phyloP scores from a whole-genome alignment of 306 rosid genomes.

The Trifolium pratense region DNA sequence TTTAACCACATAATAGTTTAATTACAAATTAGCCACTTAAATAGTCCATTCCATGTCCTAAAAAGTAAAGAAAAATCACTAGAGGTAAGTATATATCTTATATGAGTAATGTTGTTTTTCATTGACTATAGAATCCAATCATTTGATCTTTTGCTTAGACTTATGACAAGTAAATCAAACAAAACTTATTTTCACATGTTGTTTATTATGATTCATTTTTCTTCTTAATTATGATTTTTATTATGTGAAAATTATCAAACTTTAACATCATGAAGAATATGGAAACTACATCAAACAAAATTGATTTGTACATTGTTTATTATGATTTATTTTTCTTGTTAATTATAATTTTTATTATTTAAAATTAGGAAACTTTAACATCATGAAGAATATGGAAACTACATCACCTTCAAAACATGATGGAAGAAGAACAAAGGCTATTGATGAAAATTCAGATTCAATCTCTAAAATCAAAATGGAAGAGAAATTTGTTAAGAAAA shows the following conservation, averaged over 20 bases:
- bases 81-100: neutral
- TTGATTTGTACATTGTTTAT: neutral
- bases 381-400: constrained; percentile 19
- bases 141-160: neutral
- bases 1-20: neutral
- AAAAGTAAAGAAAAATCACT: neutral
- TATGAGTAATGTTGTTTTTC: neutral
- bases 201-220: too few relatives aligned
- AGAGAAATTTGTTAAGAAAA: constrained; percentile 6
- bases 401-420: neutral
- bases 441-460: constrained; percentile 22
- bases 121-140: neutral
- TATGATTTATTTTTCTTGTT: neutral
- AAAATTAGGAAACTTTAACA: neutral
- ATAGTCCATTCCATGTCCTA: neutral
- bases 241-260: too few relatives aligned
- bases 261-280: too few relatives aligned
- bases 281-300: too few relatives aligned
- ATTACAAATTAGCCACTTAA: neutral
- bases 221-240: too few relatives aligned
- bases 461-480: constrained; percentile 24
- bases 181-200: too few relatives aligned
- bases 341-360: neutral
- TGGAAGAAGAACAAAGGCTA: neutral
- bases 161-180: too few relatives aligned